Conservation (phyloP, 169 alveolate species). For the Cryptosporidium sp. region DNA sequence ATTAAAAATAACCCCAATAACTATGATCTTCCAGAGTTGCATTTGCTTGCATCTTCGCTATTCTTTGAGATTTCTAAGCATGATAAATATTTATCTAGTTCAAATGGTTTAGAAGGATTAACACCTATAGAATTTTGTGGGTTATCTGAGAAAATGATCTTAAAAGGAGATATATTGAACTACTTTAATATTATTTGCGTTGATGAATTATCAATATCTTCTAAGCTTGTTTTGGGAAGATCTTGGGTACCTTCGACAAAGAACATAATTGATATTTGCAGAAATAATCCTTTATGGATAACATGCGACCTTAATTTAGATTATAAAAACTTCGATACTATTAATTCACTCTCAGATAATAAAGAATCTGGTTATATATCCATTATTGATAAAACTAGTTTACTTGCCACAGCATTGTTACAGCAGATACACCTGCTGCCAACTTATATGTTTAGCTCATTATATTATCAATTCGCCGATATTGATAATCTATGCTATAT, state of each 20-base stretch:
- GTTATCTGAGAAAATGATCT: constrained; percentile 18
- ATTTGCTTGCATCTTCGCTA: constrained; percentile 42
- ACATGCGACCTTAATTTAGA: neutral
- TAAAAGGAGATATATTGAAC: constrained; percentile 25
- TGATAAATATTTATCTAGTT: constrained; percentile 22
- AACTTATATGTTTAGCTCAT: constrained; percentile 50
- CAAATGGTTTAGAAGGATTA: neutral
- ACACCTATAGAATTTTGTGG: constrained; percentile 49
- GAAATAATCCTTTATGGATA: constrained; percentile 45
- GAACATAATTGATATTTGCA: constrained; percentile 26
- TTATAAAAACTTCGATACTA: neutral
- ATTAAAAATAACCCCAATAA: neutral
- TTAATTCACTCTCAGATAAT: neutral
- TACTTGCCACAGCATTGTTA: constrained; percentile 36
- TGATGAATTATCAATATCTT: constrained; percentile 22
- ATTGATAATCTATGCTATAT: constrained; percentile 23
- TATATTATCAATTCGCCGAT: constrained; percentile 37
- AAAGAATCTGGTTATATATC: neutral
- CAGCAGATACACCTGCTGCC: constrained; percentile 38
- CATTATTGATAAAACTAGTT: neutral
- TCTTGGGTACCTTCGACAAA: constrained; percentile 32
- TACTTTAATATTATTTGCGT: constrained; percentile 52
- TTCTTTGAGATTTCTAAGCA: neutral
- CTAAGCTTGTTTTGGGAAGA: neutral
- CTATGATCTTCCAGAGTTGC: constrained; percentile 8